phyloP scores from a whole-genome alignment of 1,284 basidiomycete genomes.

The Mycena citricolor region DNA sequence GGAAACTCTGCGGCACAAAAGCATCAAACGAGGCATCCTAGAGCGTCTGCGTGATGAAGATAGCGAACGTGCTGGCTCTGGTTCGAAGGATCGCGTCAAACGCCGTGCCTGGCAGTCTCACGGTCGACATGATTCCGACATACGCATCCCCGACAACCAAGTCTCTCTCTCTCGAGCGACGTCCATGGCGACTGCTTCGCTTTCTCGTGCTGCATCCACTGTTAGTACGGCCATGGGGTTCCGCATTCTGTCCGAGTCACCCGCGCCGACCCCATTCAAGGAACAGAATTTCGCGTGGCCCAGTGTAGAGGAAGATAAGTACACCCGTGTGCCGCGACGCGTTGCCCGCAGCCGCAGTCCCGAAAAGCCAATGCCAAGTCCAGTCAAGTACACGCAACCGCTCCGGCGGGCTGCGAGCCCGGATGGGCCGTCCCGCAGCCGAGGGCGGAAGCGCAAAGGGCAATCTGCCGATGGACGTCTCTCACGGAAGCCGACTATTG shows the following conservation, averaged over 20 bases:
- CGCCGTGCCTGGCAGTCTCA: conserved; percentile 20
- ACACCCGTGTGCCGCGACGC: conserved; percentile 17
- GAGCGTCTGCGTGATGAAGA: conserved; percentile 17
- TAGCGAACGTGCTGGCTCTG: no score
- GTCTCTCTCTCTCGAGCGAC: conserved; percentile 14
- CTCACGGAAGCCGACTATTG: neutral
- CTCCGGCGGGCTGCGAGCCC: neutral
- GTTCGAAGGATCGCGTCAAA: conserved; percentile 4
- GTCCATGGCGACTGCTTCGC: conserved; percentile 1
- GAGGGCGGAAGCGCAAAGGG: neutral
- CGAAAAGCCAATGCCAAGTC: conserved; percentile 1
- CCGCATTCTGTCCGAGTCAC: conserved; percentile 21
- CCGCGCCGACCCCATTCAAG: conserved; percentile 10
- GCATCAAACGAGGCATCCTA: conserved; percentile 24
- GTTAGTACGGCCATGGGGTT: conserved; percentile 18
- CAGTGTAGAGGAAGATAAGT: conserved; percentile 16
- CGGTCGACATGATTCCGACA: conserved; percentile 21
- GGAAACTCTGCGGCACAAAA: conserved; percentile 23
- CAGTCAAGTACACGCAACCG: neutral
- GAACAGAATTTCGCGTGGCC: conserved; percentile 20
- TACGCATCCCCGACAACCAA: conserved; percentile 14
- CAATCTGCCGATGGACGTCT: neutral
- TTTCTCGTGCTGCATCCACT: conserved; percentile 16
- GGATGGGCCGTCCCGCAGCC: neutral
- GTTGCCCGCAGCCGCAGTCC: conserved; percentile 19